phyloP scores from a whole-genome alignment of 176 grass and related monocot species.

The Ensete ventricosum region DNA sequence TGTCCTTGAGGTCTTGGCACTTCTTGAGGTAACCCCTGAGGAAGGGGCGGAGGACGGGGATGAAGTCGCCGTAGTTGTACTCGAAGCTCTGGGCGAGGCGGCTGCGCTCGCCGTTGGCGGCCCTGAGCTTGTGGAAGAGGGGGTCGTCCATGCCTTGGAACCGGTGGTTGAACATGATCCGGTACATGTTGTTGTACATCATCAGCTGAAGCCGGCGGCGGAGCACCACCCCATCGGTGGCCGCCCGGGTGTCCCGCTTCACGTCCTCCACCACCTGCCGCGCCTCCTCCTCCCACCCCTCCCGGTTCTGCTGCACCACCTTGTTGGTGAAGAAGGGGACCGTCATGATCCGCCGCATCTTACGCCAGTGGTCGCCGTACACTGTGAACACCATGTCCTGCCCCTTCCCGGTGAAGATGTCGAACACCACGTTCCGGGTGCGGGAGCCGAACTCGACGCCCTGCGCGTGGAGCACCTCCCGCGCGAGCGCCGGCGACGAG shows the following conservation, averaged over 20 bases:
- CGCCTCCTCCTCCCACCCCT: slow-evolving; percentile 83
- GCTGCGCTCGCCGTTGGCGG: slow-evolving; percentile 74
- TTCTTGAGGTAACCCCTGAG: slow-evolving; percentile 63
- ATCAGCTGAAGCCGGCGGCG: slow-evolving; percentile 64
- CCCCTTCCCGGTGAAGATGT: slow-evolving; percentile 90
- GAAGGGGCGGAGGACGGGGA: slow-evolving; percentile 76
- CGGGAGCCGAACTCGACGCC: slow-evolving; percentile 96
- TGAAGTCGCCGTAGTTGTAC: slow-evolving; percentile 97
- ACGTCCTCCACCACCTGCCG: slow-evolving; percentile 70
- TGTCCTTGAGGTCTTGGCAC: slow-evolving; percentile 62
- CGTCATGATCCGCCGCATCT: slow-evolving; percentile 98
- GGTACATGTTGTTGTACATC: slow-evolving; percentile 99
- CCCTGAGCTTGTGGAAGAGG: slow-evolving; percentile 80
- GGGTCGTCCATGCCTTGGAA: slow-evolving; percentile 60
- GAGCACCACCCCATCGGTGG: slow-evolving; percentile 41
- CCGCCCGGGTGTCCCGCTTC: slow-evolving; percentile 27
- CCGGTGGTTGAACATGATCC: slow-evolving; percentile 87
- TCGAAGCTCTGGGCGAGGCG: slow-evolving; percentile 82
- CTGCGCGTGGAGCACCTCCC: slow-evolving; percentile 91
- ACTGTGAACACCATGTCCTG: slow-evolving; percentile 98
- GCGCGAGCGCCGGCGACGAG: slow-evolving; percentile 62
- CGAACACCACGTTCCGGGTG: slow-evolving; percentile 93
- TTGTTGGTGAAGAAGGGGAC: slow-evolving; percentile 93
- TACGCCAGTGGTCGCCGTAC: slow-evolving; percentile 92
- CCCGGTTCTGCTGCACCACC: slow-evolving; percentile 68